Conservation (phyloP, 768 basidiomycete species). For the Infundibulicybe gibba region DNA sequence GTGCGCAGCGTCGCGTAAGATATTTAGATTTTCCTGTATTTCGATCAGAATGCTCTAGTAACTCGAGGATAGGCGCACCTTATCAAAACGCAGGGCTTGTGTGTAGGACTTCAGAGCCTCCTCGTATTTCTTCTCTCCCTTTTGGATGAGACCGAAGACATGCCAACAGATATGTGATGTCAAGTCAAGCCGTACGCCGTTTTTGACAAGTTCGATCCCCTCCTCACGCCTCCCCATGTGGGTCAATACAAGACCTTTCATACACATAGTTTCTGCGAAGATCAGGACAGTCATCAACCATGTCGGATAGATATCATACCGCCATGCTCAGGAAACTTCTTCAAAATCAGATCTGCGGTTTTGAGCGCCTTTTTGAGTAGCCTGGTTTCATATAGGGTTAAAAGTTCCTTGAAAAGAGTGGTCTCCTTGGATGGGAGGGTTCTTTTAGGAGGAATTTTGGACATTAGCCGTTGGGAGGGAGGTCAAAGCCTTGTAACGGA, state of each 20-base stretch:
- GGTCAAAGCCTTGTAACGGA: conserved; percentile 4
- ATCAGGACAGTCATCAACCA: too few species aligned
- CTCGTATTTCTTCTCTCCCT: conserved; percentile 92
- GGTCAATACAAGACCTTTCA: conserved; percentile 89
- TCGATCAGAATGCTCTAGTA: conserved; percentile 2
- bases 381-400: conserved; percentile 84
- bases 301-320: conserved; percentile 42
- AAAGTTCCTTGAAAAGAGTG: conserved; percentile 79
- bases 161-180: conserved; percentile 98
- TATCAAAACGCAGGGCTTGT: conserved; percentile 86
- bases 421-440: conserved; percentile 80
- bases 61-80: conserved; percentile 43
- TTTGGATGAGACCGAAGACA: conserved; percentile 92
- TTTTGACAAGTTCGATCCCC: conserved; percentile 80
- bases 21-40: conserved; percentile 86
- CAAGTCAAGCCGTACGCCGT: conserved; percentile 76
- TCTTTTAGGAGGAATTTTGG: conserved; percentile 41
- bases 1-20: conserved; percentile 86
- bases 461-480: conserved; percentile 21
- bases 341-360: conserved; percentile 89
- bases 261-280: conserved; percentile 81
- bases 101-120: conserved; percentile 92
- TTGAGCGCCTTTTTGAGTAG: conserved; percentile 89
- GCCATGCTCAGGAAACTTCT: conserved; percentile 94
- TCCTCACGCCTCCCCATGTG: conserved; percentile 79